Conservation (phyloP, 495 filamentous ascomycete genomes). For the Aspergillus saccharolyticus region DNA sequence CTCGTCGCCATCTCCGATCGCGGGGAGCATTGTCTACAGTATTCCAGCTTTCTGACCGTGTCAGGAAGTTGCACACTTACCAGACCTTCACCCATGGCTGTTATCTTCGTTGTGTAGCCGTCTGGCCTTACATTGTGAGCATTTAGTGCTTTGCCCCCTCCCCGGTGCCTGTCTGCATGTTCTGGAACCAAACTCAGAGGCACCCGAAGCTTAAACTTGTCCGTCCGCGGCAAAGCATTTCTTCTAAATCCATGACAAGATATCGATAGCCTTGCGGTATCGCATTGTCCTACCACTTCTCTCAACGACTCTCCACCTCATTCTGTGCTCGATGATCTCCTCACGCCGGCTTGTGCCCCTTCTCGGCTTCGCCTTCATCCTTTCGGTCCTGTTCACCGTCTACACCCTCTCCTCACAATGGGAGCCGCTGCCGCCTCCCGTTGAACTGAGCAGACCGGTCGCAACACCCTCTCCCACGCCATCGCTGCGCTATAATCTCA, state of each 20-base stretch:
- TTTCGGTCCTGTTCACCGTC: constrained; percentile 28
- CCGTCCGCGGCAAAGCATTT: no score
- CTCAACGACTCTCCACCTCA: constrained; percentile 3
- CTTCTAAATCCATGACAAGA: no score
- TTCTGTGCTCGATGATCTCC: constrained; percentile 31
- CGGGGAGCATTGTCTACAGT: not conserved
- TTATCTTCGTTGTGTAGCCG: not conserved
- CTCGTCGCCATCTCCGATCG: not conserved
- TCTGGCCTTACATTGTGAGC: not conserved
- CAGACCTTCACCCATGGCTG: not conserved
- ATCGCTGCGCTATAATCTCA: constrained; percentile 22
- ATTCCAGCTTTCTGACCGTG: no score
- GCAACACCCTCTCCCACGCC: constrained; percentile 13
- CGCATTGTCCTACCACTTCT: not conserved
- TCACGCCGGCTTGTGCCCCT: constrained; percentile 33
- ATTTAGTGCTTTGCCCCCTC: not conserved
- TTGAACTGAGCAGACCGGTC: constrained; percentile 35
- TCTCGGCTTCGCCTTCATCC: constrained; percentile 35
- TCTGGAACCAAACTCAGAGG: not conserved
- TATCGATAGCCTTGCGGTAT: not conserved
- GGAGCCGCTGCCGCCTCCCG: constrained; percentile 29
- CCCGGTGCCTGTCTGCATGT: not conserved
- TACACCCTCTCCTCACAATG: constrained; percentile 32
- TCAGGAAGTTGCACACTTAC: no score
- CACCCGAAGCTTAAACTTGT: not conserved